Conservation (phyloP, 1,139 yeast species). For the Yamadazyma spencermartinsiae region DNA sequence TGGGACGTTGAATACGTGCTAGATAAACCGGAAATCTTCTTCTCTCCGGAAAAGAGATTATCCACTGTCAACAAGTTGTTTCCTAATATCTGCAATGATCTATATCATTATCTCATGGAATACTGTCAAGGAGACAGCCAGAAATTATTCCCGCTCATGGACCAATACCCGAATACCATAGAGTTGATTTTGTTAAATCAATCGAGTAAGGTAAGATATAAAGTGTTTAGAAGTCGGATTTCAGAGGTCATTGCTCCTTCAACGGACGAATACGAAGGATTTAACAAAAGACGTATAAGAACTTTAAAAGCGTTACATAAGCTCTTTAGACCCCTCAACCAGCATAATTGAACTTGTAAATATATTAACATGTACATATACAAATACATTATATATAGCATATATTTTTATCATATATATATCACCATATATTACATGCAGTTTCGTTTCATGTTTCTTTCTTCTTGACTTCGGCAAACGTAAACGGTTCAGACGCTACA, state of each 20-base stretch:
- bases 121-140: constrained; percentile 19
- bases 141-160: constrained; percentile 27
- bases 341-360: constrained; percentile 3
- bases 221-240: constrained; percentile 25
- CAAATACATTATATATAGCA: constrained; percentile 1
- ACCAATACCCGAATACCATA: constrained; percentile 35
- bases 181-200: constrained; percentile 27
- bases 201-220: constrained; percentile 19
- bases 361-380: constrained; percentile 1
- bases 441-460: constrained; percentile 10
- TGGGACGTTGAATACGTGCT: constrained; percentile 9
- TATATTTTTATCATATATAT: neutral
- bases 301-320: constrained; percentile 17
- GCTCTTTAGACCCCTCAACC: constrained; percentile 4
- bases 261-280: constrained; percentile 15
- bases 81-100: constrained; percentile 3
- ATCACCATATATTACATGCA: too few species aligned
- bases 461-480: constrained; percentile 26
- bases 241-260: constrained; percentile 24
- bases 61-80: constrained; percentile 9
- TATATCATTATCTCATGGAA: constrained; percentile 14
- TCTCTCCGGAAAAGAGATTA: constrained; percentile 13
- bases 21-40: constrained; percentile 14
- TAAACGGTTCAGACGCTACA: constrained; percentile 24
- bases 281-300: constrained; percentile 22